Base-by-base conservation (phyloP, 2,329 filamentous ascomycete species). In the Fusarium proliferatum region DNA sequence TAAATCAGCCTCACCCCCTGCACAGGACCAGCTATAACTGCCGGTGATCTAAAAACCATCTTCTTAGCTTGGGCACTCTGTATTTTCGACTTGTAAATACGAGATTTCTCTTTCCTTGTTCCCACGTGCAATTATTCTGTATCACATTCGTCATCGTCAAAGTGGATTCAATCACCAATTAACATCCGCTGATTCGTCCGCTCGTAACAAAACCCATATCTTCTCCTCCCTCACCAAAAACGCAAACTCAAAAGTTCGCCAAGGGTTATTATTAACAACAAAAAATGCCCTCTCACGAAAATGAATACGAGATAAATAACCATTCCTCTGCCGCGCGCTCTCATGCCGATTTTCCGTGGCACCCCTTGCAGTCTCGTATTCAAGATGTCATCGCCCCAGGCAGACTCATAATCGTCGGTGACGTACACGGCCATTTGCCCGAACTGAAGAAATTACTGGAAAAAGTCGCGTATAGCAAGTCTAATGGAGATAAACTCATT, bases 391-490 rank as follows among this genome's bases (percentile, higher is more conserved):
- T 68, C 16, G 17, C 30, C 9, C 60, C 15, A 52, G 58, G 56
- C 23, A 72, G 70, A 39, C 38, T 77, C 2, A 45, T 98, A n/a
- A 87, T 97, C 63, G 86, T 98, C 34, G 95, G 95, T 52, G 95
- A 98, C 82, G 93, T 97, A 3, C 95, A 98, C 82, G 95, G 95
- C 17, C 95, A 95, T 82, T 89, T 88, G 69, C 79, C 88, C 13
- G 89, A 94, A 69, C 84, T 93, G 80, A 82, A 85, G 78, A 80
- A 85, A 19, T 85, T 97, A 9, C 85, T 97, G 13, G 79, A 86
- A 8, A 91, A 94, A 77, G 84, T 92, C 17, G 81, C 85, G n/a
- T 95, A 94, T 80, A 81, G 90, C 57, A 74, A 23, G 10, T 12
- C 30, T 1, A 52, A 67, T 15, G 72, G 72, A 6, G 95, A 96